Conservation (phyloP, 129 eudicot species). For the Flaveria ramosissima region DNA sequence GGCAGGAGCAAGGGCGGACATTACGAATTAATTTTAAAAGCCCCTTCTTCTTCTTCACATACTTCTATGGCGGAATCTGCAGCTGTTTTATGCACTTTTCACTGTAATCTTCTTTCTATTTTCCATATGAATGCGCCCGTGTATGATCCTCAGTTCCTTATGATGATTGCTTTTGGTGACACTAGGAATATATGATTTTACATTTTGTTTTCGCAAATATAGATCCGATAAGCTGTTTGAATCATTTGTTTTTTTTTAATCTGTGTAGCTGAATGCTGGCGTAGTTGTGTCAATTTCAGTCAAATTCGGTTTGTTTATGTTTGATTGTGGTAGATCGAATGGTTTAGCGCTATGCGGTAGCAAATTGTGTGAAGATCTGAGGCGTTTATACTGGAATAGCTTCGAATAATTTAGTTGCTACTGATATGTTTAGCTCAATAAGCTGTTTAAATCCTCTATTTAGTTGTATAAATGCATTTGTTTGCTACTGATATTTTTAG, state of each 20-base stretch:
- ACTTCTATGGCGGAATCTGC: constrained; percentile 53
- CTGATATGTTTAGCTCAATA: neutral
- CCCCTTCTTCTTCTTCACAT: neutral
- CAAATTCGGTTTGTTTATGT: constrained; percentile 3
- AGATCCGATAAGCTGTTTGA: neutral
- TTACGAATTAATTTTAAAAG: constrained; percentile 27
- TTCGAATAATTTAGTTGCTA: neutral
- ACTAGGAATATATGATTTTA: neutral
- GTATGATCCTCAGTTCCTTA: neutral
- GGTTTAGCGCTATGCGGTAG: neutral
- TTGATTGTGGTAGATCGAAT: constrained; percentile 4
- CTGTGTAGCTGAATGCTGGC: constrained; percentile 12
- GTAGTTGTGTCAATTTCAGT: neutral
- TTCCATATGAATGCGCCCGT: neutral
- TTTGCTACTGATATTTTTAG: neutral
- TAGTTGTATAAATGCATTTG: neutral
- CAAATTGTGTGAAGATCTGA: constrained; percentile 15
- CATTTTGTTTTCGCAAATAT: neutral
- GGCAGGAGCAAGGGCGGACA: constrained; percentile 49
- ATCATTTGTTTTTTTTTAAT: neutral
- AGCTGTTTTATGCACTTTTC: constrained; percentile 53
- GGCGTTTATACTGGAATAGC: neutral
- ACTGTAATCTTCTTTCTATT: constrained; percentile 36
- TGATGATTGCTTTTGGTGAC: neutral
- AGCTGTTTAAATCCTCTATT: too few relatives aligned